Evolutionary conservation across 164 flowering plant genomes (phyloP).

Genomic region (Warburgia ugandensis): DNA sequence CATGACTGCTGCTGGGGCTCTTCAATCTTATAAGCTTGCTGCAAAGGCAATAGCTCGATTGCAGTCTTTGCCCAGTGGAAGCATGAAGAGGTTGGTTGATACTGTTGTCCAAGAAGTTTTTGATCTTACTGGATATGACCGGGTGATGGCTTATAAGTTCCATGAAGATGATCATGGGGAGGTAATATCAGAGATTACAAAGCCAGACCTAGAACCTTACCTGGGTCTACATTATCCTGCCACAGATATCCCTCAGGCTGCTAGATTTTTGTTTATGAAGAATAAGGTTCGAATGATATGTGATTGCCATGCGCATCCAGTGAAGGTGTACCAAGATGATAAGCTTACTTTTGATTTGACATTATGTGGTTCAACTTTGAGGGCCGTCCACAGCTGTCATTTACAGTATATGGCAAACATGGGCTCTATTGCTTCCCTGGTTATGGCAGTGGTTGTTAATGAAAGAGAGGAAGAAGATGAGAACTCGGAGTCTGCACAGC

Average conservation of each 20-base stretch:
- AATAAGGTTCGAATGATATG: slow-evolving; percentile 83
- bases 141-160: slow-evolving; percentile 86
- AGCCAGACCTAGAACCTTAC: slow-evolving; percentile 73
- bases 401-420: slow-evolving; percentile 88
- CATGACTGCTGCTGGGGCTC: slow-evolving; percentile 88
- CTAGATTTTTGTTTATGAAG: slow-evolving; percentile 80
- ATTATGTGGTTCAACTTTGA: slow-evolving; percentile 78
- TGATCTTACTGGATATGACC: slow-evolving; percentile 85
- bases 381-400: slow-evolving; percentile 92
- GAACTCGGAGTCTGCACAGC: slow-evolving; percentile 25
- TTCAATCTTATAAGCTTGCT: slow-evolving; percentile 86
- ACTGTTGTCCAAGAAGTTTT: slow-evolving; percentile 80
- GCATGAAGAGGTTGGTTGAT: slow-evolving; percentile 67
- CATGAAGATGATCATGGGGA: slow-evolving; percentile 94
- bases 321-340: slow-evolving; percentile 74
- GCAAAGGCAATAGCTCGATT: slow-evolving; percentile 72
- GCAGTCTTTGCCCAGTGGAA: slow-evolving; percentile 78
- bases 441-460: slow-evolving; percentile 85
- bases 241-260: slow-evolving; percentile 88
- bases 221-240: slow-evolving; percentile 89
- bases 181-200: slow-evolving; percentile 65
- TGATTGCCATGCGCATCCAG: slow-evolving; percentile 68
- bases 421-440: slow-evolving; percentile 81
- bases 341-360: slow-evolving; percentile 70
- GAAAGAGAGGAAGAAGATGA: slow-evolving; percentile 60